Evolutionary conservation across 441 rosid species (phyloP), one percentile per base, ranked within the genome.

Genomic region (Populus hybrid): DNA sequence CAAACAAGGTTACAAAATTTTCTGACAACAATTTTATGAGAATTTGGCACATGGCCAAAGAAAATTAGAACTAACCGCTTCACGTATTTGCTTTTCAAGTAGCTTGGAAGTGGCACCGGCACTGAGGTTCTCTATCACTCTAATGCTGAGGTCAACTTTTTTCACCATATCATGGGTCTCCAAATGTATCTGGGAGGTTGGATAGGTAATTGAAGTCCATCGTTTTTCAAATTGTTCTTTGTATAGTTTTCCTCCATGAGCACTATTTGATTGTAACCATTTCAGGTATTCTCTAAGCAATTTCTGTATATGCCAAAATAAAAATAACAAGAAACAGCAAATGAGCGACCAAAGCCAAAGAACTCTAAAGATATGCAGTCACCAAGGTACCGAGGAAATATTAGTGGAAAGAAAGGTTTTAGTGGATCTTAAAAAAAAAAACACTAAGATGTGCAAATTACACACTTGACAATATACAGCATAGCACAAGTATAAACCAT

Each of bases 1-100:
- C 40, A 67, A 69, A 8, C 59, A 70, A 14, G 34, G 32, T 32
- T 24, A 8, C 9, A 26, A 35, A 34, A 1, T 23, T 68, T 34
- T 68, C 71, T 68, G 35, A 35, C 36, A 30, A 14, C 54, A 69
- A 35, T 10, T 32, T 61, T 61, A 21, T 9, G 66, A 61, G 23
- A 9, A 9, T 61, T 3, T 61, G 66, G 28, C 26, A 23, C 34
- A 50, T 26, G 18, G 35, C 40, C 36, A 11, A 9, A 26, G 50
- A 61, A 74, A 70, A n/a, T 73, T 75, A 21, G 23, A 73, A 86
- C 95, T 94, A 81, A 94, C 98, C 93, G 82, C 95, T 87, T 91
- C 93, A 8, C 92, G 88, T 40, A 95, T 87, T 87, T 94, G 92
- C 72, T 86, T 91, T 78, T 92, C 95, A 78, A 94, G 85, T 76